phyloP scores from a whole-genome alignment of 1,284 basidiomycete species.

The Inonotus hispidus region DNA sequence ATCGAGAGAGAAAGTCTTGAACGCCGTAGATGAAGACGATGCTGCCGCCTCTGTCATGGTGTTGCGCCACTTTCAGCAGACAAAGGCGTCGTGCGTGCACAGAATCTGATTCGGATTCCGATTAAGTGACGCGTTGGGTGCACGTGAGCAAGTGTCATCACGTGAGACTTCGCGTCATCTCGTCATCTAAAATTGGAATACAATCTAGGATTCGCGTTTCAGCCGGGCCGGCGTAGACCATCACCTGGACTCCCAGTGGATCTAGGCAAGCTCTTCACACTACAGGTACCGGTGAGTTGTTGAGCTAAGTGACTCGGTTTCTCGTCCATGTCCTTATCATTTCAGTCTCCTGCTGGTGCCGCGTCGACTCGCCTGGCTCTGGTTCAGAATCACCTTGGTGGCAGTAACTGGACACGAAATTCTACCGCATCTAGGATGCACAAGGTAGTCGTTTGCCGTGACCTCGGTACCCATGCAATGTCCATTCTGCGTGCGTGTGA shows the following conservation, averaged over 20 bases:
- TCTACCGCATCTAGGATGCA: conserved; percentile 2
- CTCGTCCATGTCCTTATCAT: background rate
- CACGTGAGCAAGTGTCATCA: background rate
- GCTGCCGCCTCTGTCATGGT: background rate
- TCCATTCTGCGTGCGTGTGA: conserved; percentile 43
- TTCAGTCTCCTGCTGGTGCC: background rate
- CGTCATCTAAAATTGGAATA: too few species aligned
- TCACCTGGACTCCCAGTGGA: background rate
- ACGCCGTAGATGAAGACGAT: conserved; percentile 42
- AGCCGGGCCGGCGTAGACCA: too few species aligned
- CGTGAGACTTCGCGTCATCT: background rate
- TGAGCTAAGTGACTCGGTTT: background rate
- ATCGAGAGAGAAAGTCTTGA: conserved; percentile 77
- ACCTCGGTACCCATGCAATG: conserved; percentile 72
- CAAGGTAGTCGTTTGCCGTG: conserved; percentile 64
- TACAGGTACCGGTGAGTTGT: background rate
- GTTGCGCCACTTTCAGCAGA: background rate
- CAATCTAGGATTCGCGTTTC: too few species aligned
- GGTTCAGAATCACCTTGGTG: background rate
- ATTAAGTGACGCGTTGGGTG: background rate
- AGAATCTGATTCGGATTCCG: background rate
- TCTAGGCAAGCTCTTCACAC: background rate
- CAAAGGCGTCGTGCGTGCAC: background rate
- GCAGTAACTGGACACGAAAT: background rate
- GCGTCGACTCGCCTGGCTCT: background rate